Evolutionary conservation across 2,329 filamentous ascomycete species (phyloP).

Genomic region (Hymenoscyphus repandus): DNA sequence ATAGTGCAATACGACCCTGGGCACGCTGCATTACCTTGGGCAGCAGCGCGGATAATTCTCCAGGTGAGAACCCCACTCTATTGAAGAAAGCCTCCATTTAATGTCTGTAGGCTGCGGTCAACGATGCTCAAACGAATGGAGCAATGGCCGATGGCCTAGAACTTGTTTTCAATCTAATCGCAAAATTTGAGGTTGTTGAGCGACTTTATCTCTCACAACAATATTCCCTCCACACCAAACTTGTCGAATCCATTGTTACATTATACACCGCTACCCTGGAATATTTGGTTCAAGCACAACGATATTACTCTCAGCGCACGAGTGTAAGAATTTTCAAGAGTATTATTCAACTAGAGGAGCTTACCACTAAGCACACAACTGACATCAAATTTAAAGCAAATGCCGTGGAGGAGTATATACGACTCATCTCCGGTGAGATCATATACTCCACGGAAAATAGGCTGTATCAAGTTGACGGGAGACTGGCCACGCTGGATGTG

Average conservation of each 20-base stretch:
- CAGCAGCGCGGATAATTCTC: conserved; percentile 7
- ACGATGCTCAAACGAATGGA: conserved; percentile 4
- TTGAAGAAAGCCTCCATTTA: too few relatives aligned
- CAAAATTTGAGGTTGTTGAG: conserved; percentile 1
- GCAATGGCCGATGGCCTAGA: conserved; percentile 7
- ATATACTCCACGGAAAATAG: too few relatives aligned
- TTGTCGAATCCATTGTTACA: neutral
- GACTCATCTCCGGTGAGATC: too few relatives aligned
- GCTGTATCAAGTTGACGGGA: too few relatives aligned
- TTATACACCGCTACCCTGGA: conserved; percentile 5
- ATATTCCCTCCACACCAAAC: neutral
- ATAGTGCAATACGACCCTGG: conserved; percentile 13
- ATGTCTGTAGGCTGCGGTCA: conserved; percentile 6
- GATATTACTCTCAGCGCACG: conserved; percentile 4
- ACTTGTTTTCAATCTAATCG: conserved; percentile 4
- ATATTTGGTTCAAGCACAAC: conserved; percentile 2
- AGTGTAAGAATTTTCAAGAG: conserved; percentile 1
- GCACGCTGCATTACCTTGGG: conserved; percentile 17
- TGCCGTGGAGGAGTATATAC: too few relatives aligned
- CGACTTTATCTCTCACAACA: neutral
- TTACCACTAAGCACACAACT: neutral
- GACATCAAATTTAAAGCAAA: conserved; percentile 5
- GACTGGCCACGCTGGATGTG: too few relatives aligned
- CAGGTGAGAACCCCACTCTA: too few relatives aligned
- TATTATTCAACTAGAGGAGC: conserved; percentile 5